Evolutionary conservation across 2,329 filamentous ascomycete species (phyloP).

Genomic region (Venturia asperata): DNA sequence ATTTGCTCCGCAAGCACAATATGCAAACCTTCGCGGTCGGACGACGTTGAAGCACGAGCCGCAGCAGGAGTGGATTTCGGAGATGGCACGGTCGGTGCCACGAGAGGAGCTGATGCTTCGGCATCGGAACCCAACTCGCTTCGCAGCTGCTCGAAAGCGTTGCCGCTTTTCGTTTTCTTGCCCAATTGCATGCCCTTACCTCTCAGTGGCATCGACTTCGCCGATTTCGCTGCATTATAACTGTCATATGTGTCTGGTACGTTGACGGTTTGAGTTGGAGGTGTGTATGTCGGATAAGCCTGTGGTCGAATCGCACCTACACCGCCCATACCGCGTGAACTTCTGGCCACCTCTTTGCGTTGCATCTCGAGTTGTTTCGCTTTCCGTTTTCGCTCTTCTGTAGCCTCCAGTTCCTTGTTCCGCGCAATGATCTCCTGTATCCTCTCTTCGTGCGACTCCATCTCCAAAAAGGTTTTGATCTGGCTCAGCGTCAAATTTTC

Average conservation of each 20-base stretch:
- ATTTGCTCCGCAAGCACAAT: constrained; percentile 86
- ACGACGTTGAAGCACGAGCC: constrained; percentile 54
- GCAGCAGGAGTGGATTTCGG: constrained; percentile 46
- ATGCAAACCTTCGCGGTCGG: constrained; percentile 79
- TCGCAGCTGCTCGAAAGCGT: constrained; percentile 93
- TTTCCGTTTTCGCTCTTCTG: constrained; percentile 95
- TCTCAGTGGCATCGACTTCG: constrained; percentile 59
- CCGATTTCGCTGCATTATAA: constrained; percentile 94
- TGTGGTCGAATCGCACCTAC: constrained; percentile 61
- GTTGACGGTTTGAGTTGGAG: constrained; percentile 65
- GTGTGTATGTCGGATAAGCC: constrained; percentile 81
- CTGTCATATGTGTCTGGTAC: constrained; percentile 80
- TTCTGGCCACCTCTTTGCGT: constrained; percentile 87
- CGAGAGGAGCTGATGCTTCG: constrained; percentile 64
- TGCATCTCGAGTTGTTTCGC: constrained; percentile 99
- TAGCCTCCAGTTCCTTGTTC: constrained; percentile 98
- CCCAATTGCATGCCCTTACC: constrained; percentile 98
- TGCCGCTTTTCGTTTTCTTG: constrained; percentile 96
- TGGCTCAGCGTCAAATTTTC: constrained; percentile 95
- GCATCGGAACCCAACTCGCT: constrained; percentile 83
- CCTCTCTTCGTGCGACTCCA: constrained; percentile 98
- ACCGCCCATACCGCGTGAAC: constrained; percentile 48
- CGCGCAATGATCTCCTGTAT: constrained; percentile 97
- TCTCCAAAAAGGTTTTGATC: constrained; percentile 98
- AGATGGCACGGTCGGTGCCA: constrained; percentile 50